Base-by-base conservation (phyloP, 73 alveolate genomes). In the Symbiodinium natans region DNA sequence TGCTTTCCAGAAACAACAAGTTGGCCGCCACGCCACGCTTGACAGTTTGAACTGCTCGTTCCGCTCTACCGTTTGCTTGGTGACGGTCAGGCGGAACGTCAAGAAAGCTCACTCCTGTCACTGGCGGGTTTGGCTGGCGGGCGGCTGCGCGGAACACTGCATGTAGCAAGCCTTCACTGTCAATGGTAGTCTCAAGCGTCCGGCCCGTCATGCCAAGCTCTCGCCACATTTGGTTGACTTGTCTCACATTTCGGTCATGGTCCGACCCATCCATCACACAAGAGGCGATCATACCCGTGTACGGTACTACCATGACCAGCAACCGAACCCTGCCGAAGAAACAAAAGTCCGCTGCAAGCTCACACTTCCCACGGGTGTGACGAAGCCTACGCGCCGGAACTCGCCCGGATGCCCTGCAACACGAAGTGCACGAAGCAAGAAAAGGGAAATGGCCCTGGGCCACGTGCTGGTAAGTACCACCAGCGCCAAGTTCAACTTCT, bases 61-160 rank as follows among this genome's bases (percentile, higher is more conserved):
- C 92, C 29, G 56, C 39, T n/a, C 17, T 25, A 2, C 92, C 92
- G 52, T 83, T 83, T 63, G 92, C 77, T n/a, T 83, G 92, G 34
- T n/a, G 11, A 6, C 92, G 74, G 13, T 39, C 59, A 10, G 92
- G 92, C 9, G 92, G 92, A 4, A 31, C 34, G 7, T 36, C 43
- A 39, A n/a, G 10, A 29, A 42, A 83, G 17, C 9, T 42, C n/a
- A 83, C 43, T 6, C 77, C 43, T 6, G 48, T 11, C 17, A 41
- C 33, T n/a, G 92, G 15, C n/a, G 40, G 2, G 59, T 41, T 83
- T 2, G 27, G 46, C 42, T 27, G 23, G 34, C 9, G 8, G 43
- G 41, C 41, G 8, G 77, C 33, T 21, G 77, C 27, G 5, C 71
- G 5, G 31, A 43, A 39, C 1, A 83, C 8, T 1, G 33, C 15